These are phyloP conservation scores for Melianthus villosus DNA, from an alignment of 441 rosid species.

Conservation along the genomic window DNA sequence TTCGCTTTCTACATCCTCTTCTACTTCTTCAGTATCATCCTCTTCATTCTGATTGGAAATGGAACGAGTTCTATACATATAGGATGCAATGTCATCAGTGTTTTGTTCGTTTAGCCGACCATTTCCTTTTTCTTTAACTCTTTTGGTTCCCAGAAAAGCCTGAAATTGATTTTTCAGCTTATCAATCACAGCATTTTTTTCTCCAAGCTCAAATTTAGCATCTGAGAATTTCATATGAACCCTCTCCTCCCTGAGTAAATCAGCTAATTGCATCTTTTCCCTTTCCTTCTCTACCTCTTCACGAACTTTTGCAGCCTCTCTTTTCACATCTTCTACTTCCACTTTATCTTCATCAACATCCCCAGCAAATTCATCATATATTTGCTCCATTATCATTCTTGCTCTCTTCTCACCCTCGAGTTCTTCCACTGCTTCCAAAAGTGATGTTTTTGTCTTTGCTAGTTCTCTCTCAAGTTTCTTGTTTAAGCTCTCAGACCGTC, in stretches of 20 bases:
- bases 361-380: conserved; percentile 63
- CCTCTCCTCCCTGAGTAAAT: conserved; percentile 53
- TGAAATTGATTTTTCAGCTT: conserved; percentile 70
- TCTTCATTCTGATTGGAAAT: conserved; percentile 27
- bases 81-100: conserved; percentile 39
- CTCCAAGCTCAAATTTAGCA: conserved; percentile 64
- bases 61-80: conserved; percentile 25
- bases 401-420: conserved; percentile 76
- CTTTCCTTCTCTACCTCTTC: conserved; percentile 73
- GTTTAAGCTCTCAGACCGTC: conserved; percentile 72
- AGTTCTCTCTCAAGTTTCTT: conserved; percentile 85
- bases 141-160: conserved; percentile 53
- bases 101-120: conserved; percentile 20
- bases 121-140: conserved; percentile 37
- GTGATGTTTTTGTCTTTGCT: conserved; percentile 53
- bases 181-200: conserved; percentile 65
- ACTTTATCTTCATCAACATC: conserved; percentile 50
- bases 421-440: conserved; percentile 54
- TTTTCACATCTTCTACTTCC: conserved; percentile 48
- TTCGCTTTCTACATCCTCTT: conserved; percentile 30
- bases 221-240: conserved; percentile 68
- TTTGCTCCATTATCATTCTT: conserved; percentile 62
- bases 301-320: conserved; percentile 42
- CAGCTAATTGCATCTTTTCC: conserved; percentile 70
- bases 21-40: conserved; percentile 48